Base-by-base conservation (phyloP, 2,329 filamentous ascomycete species). In the Pestalotiopsis sp. region DNA sequence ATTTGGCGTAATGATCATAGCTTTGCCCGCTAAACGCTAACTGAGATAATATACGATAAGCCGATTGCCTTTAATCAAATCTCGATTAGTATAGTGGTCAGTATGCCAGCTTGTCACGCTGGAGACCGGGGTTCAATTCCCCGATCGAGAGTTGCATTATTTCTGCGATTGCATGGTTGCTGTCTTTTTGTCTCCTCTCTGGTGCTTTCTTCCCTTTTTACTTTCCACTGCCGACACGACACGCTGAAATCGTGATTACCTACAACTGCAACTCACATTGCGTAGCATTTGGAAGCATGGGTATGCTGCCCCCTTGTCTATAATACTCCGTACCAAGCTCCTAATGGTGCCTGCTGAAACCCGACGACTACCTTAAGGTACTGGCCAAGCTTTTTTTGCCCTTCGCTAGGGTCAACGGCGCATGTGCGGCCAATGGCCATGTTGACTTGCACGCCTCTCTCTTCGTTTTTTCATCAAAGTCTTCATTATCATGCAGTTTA, bases 81-180 rank as follows among this genome's bases (percentile, higher is more conserved):
- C 74, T 75, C 72, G 73, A 75, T 75, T 76, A 70, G 74, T 76
- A 71, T 75, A 75, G 73, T 75, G 73, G 73, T 74, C 20, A 75
- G 72, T 71, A 75, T 75, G 73, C 73, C 73, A 72, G 73, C 73
- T 75, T 75, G 73, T 75, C 73, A 75, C 76, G 75, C 74, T 74
- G 75, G 75, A 76, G 75, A 73, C 75, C 75, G 75, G 75, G 75
- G 75, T 76, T 77, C 75, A 73, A 77, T 77, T 77, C 75, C 77
- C 77, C 77, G 77, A 78, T 77, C 76, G 76, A 78, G 76, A 78
- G 76, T 67, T 67, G 62, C 20, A 23, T 23, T 23, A 23, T 23
- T 23, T 23, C 20, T 23, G 20, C 20, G 20, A 23, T 23, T 23
- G 20, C 20, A 23, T 0, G 7, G 31, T 36, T 36, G 31, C 7